Base-by-base conservation (phyloP, 768 basidiomycete species). In the Trametes cingulata region DNA sequence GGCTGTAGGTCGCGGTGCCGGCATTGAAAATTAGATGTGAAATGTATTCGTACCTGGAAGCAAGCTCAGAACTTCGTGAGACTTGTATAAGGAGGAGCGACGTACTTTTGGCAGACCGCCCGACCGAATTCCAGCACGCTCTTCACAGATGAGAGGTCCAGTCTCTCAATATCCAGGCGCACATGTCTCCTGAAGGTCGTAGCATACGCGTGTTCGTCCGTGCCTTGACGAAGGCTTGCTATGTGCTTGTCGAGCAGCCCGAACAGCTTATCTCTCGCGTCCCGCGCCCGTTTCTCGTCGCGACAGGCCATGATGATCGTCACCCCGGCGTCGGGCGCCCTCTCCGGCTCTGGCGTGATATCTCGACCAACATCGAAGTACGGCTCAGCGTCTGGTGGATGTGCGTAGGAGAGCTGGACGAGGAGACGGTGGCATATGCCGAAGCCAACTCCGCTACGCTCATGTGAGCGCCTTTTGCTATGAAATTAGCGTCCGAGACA, bases 271-370 rank as follows among this genome's bases (percentile, higher is more conserved):
- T 71, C 68, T 33, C 82, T 79, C 13, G 92, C 90, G 14, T 67
- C 78, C 60, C 85, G 81, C 2, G 87, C 93, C 4, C 86, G 81
- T 61, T 82, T 78, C 39, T 72, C 75, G 63, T 78, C 90, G 53
- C 93, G 80, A 70, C 93, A 94, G 0, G 91, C 93, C 80, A 95
- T 79, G 62, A 95, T 83, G 24, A 95, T 75, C 0, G 88, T 92
- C 47, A 92, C 67, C 6, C 85, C 85, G 17, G 80, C 76, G 65
- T 78, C 84, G 8, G 73, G 71, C 13, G 60, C 59, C 50, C 42
- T 54, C 56, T 46, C 68, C 47, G 49, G 58, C 4, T 22, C 62
- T 5, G 63, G 67, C 20, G 64, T 59, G 12, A 47, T 71, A 29
- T 50, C 52, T 7, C 17, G 56, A 2, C 24, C 46, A 52, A 72